Conservation (phyloP, 805 yeast species). For the Myxozyma sirexii region DNA sequence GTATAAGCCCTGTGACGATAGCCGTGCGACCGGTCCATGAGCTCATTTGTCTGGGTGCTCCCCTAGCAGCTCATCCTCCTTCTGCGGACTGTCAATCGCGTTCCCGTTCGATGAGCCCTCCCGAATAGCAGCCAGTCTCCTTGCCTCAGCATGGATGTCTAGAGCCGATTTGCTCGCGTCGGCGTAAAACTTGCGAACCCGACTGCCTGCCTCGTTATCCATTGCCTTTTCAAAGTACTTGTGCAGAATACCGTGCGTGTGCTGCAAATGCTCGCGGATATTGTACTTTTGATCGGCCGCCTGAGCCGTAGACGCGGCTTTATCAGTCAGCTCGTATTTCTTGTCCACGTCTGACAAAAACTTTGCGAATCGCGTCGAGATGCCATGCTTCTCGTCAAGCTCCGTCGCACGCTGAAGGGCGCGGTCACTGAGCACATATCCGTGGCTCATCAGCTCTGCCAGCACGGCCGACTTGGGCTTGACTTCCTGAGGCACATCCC, state of each 20-base stretch:
- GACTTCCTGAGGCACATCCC: constrained; percentile 62
- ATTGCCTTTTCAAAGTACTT: constrained; percentile 44
- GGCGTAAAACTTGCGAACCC: constrained; percentile 62
- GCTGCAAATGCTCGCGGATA: constrained; percentile 47
- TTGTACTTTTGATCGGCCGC: constrained; percentile 47
- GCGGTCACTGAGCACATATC: constrained; percentile 66
- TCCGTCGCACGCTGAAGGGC: constrained; percentile 62
- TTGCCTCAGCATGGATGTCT: constrained; percentile 74
- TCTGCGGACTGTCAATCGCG: constrained; percentile 9
- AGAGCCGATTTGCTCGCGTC: constrained; percentile 57
- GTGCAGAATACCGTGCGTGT: constrained; percentile 33
- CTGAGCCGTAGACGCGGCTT: constrained; percentile 34
- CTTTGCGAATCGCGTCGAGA: constrained; percentile 56
- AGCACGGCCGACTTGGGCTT: constrained; percentile 75
- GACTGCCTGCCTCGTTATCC: constrained; percentile 53
- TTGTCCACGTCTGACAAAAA: constrained; percentile 52
- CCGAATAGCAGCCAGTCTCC: constrained; percentile 65
- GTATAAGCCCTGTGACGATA: too few species aligned
- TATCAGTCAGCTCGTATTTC: constrained; percentile 35
- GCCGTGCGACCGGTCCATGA: neutral
- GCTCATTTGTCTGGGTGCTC: neutral
- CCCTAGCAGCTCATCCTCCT: constrained; percentile 1
- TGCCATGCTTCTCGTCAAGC: constrained; percentile 67
- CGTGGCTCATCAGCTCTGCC: constrained; percentile 76
- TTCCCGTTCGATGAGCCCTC: constrained; percentile 38